Evolutionary conservation across 1,284 basidiomycete species (phyloP), one percentile per base, ranked within the genome.

Genomic region (Puccinia hordei): DNA sequence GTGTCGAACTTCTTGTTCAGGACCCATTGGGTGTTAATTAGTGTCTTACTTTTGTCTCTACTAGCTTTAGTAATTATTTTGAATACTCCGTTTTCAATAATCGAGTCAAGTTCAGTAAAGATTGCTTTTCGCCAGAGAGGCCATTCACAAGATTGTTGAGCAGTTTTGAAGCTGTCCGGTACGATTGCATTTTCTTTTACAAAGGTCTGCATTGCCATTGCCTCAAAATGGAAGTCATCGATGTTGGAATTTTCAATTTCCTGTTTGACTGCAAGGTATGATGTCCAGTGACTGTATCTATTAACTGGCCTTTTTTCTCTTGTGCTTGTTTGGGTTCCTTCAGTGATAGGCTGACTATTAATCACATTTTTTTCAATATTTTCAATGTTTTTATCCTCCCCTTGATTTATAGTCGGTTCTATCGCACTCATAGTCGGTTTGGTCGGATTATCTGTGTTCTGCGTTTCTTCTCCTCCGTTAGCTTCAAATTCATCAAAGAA

Each of bases 21-120:
- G 3, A 78, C 75, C 49, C 63, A 78, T 46, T 44, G n/a, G 22
- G 75, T 78, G 19, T 63, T 78, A 17, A 78, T 78, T 44, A 65
- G 24, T 13, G 63, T 78, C 46, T 78, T 68, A 38, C 9, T 69
- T 38, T 53, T 69, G 49, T 53, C 49, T 44, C n/a, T 0, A 38
- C 22, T 57, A 41, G 17, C 51, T 30, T 30, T 73, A 24, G 72
- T 38, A 22, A 78, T 41, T 27, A 78, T 78, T 38, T 78, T 35
- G 46, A 78, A 78, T 27, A 78, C 75, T 22, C 59, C 33, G 10
- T 76, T 63, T 27, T 63, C 61, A 24, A 63, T 63, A 24, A 76
- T 65, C 2, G 74, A 76, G 22, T 76, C 74, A 53, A 76, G 72
- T 46, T 73, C 72, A 22, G 53, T 41, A 46, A 73, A 73, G 46